Base-by-base conservation (phyloP, 768 basidiomycete species). In the Tricholoma hemisulphureum region DNA sequence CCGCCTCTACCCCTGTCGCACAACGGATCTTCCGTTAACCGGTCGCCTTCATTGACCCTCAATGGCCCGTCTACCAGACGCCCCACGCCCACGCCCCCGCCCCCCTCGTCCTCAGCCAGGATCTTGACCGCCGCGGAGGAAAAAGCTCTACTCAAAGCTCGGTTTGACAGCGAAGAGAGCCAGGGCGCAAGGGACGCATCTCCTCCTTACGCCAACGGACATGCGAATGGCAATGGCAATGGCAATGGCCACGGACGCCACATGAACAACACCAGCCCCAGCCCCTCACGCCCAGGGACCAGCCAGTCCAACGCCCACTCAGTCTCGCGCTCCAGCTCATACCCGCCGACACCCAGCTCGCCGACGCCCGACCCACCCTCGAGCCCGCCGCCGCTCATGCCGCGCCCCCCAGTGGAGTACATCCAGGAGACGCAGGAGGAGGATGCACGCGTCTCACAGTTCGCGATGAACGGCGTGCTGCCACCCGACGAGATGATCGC, bases 341-440 rank as follows among this genome's bases (percentile, higher is more conserved):
- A 49, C 5, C 18, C 46, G 9, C 16, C 26, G 8, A 49, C 46
- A 8, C 46, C 46, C n/a, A 28, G 29, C 8, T n/a, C 46, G 9
- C 16, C 26, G 8, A 49, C 46, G 3, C 46, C 46, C n/a, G 46
- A 49, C 8, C 26, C 46, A 8, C 46, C 46, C 24, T 75, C 76
- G 0, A 70, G 80, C 0, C 91, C 88, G 0, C 89, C 90, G 1
- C 89, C 91, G 7, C 73, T 93, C 59, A 74, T 81, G 76, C 91
- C 91, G 2, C 84, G 86, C 51, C 91, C 91, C 1, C 91, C 91
- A 8, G 83, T 69, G 6, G 86, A 89, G 55, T 93, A 93, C 67
- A 91, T 93, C 59, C 83, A 87, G 61, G 88, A 93, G 73, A 93
- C 91, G 16, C 86, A 83, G 59, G 86, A 87, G 62, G 89, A 87